Conservation (phyloP, 192 early-diverging fungal genomes). For the Mortierella hygrophila region DNA sequence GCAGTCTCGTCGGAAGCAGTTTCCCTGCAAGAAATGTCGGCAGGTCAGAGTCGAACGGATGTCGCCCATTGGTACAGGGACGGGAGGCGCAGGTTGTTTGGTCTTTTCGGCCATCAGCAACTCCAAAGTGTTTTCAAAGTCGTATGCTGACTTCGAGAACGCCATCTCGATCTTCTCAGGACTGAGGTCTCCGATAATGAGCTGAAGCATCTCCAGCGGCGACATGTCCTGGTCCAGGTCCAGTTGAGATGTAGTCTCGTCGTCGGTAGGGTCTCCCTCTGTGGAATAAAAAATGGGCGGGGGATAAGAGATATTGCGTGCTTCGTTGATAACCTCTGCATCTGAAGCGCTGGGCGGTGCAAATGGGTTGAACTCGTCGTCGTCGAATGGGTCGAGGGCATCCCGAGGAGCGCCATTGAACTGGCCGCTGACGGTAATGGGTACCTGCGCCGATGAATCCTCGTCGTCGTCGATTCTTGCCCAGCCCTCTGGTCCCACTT, state of each 20-base stretch:
- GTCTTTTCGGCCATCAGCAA: constrained; percentile 27
- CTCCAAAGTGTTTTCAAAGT: constrained; percentile 59
- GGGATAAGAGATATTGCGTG: constrained; percentile 32
- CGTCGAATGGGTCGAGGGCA: constrained; percentile 44
- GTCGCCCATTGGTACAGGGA: constrained; percentile 9
- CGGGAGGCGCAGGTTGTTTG: not conserved
- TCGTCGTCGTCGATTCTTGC: constrained; percentile 50
- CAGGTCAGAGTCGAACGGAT: constrained; percentile 56
- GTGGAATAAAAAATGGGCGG: constrained; percentile 38
- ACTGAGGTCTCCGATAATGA: constrained; percentile 57
- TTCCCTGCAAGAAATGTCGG: constrained; percentile 66
- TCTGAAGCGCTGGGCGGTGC: constrained; percentile 51
- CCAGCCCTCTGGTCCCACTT: constrained; percentile 14
- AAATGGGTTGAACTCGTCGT: constrained; percentile 56
- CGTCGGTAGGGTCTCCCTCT: not conserved
- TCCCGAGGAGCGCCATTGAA: constrained; percentile 11
- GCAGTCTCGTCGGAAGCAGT: constrained; percentile 68
- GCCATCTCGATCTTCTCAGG: constrained; percentile 55
- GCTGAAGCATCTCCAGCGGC: constrained; percentile 58
- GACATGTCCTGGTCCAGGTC: constrained; percentile 63
- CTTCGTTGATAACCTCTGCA: constrained; percentile 23
- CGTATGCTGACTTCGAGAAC: constrained; percentile 56
- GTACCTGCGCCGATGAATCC: not conserved
- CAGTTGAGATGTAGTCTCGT: constrained; percentile 37
- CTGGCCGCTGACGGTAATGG: not conserved